Evolutionary conservation across 2,329 filamentous ascomycete species (phyloP), one percentile per base, ranked within the genome.

Genomic region (Fusarium continuum): DNA sequence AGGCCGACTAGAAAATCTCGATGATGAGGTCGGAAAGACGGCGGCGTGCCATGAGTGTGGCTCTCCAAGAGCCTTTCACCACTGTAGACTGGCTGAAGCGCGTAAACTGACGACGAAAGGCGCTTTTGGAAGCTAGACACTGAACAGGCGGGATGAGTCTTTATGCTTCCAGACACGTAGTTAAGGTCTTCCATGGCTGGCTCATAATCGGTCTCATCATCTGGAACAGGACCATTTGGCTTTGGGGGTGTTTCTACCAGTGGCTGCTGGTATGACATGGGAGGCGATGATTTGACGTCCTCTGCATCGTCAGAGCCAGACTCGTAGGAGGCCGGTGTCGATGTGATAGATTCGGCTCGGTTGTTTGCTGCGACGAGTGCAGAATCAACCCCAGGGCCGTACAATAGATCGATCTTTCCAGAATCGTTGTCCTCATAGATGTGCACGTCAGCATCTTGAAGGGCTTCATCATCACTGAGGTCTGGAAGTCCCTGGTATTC

Each of bases 21-120:
- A 36, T 71, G 67, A 36, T 55, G 65, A 13, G 64, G 69, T 20
- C 49, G 50, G 45, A 65, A 71, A 4, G 44, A 45, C 7, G 43
- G 31, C 13, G 55, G 51, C 7, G 51, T 56, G 8, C 28, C 46
- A 10, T 45, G 54, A 23, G 36, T 46, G 16, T 46, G 47, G 3
- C 5, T 39, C 17, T 31, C 13, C 20, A 26, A 9, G 8, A 68
- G 62, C 10, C 26, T 39, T 3, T 57, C 41, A 9, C 65, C 62
- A n/a, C 59, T 66, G 23, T 68, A 68, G 6, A 61, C 46, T 16
- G 65, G 65, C 22, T 68, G 52, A 10, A 68, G 52, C 10, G 38
- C 25, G 52, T 68, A 68, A 5, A 19, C 17, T 14, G 36, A 31
- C 7, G 41, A 38, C 6, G 51, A 26, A n/a, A 23, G 23, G 2